Evolutionary conservation across 2,329 filamentous ascomycete species (phyloP).

Genomic region (Monilinia fructicola): DNA sequence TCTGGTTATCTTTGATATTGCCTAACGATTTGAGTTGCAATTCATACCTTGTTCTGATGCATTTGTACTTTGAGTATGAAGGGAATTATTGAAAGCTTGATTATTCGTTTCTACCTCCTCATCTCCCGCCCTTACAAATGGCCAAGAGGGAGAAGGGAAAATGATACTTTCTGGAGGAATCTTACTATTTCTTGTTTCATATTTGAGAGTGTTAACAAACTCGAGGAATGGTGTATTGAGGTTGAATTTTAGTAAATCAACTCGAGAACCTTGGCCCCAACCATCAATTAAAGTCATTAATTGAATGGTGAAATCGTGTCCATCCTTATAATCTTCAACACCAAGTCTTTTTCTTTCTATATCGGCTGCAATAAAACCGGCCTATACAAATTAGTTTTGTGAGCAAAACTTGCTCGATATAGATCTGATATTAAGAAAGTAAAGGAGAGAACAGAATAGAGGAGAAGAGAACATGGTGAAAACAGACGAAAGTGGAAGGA

Average conservation of each 20-base stretch:
- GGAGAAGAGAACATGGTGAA: too few relatives aligned
- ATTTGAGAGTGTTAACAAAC: conserved; percentile 28
- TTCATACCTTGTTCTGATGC: neutral
- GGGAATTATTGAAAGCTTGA: neutral
- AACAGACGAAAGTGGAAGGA: neutral
- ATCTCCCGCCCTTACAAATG: neutral
- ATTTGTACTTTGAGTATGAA: neutral
- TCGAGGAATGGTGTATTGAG: conserved; percentile 22
- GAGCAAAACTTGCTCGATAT: neutral
- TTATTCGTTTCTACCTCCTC: neutral
- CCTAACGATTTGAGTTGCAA: too few relatives aligned
- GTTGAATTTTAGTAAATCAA: conserved; percentile 26
- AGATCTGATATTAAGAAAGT: neutral
- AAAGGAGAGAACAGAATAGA: neutral
- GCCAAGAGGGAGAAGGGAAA: neutral
- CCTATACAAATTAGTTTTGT: neutral
- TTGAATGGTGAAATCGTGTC: conserved; percentile 3
- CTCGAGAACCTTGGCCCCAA: conserved; percentile 7
- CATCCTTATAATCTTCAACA: neutral
- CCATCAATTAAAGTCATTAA: conserved; percentile 14
- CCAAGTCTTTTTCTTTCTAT: neutral
- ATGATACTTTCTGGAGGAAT: conserved; percentile 28
- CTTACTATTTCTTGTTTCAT: conserved; percentile 26
- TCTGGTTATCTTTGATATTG: neutral
- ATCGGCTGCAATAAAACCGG: neutral